Evolutionary conservation across 2,329 filamentous ascomycete species (phyloP).

Genomic region (Gaeumannomyces sp.): DNA sequence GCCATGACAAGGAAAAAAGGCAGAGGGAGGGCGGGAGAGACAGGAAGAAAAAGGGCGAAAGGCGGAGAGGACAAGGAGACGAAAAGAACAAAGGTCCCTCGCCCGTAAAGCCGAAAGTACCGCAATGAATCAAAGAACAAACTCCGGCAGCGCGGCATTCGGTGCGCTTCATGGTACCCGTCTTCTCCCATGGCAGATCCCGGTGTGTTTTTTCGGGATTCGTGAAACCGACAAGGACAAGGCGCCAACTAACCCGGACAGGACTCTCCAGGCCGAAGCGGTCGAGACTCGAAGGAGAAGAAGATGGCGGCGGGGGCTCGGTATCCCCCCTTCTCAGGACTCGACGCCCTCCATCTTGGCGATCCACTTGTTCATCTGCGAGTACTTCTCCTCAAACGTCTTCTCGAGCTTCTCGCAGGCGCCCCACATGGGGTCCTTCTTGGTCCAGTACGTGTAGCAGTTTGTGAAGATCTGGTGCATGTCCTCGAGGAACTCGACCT

Average conservation of each 20-base stretch:
- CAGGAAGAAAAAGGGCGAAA: neutral
- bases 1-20: neutral
- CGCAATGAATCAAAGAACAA: too few species aligned
- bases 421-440: slow-evolving; percentile 46
- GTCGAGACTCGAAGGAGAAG: too few species aligned
- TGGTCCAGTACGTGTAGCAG: slow-evolving; percentile 58
- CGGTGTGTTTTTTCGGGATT: too few species aligned
- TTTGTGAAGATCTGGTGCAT: slow-evolving; percentile 58
- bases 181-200: too few species aligned
- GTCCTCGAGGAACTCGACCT: slow-evolving; percentile 50
- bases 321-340: slow-evolving; percentile 7
- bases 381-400: slow-evolving; percentile 39
- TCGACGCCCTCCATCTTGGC: slow-evolving; percentile 44
- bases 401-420: slow-evolving; percentile 53
- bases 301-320: too few species aligned
- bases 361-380: slow-evolving; percentile 54
- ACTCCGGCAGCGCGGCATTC: too few species aligned
- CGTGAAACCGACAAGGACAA: too few species aligned
- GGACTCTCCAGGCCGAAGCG: too few species aligned
- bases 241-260: too few species aligned
- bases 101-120: too few species aligned
- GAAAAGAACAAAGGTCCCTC: neutral
- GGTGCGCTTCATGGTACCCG: too few species aligned
- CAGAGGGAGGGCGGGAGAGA: too few species aligned
- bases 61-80: neutral